These are phyloP conservation scores for Penicillium expansum DNA, from an alignment of 2,329 filamentous ascomycete genomes.

Conservation along the genomic window DNA sequence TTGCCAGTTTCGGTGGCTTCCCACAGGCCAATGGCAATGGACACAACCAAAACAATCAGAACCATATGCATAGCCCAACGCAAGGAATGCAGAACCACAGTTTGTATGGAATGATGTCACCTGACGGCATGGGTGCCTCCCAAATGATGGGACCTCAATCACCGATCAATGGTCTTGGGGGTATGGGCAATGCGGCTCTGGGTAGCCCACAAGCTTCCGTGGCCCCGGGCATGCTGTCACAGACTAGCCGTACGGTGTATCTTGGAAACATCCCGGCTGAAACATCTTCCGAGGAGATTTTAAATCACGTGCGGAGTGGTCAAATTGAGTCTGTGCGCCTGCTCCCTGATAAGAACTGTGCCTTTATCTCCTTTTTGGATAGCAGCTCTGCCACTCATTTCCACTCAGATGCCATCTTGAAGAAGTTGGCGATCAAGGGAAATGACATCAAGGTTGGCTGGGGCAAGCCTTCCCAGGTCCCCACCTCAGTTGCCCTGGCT, in stretches of 20 bases:
- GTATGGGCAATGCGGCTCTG: constrained; percentile 58
- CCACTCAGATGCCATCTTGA: constrained; percentile 98
- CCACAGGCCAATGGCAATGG: constrained; percentile 57
- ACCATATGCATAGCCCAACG: constrained; percentile 69
- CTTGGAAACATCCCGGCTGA: constrained; percentile 98
- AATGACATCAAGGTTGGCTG: constrained; percentile 99
- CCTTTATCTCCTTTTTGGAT: constrained; percentile 98
- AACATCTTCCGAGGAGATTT: constrained; percentile 92
- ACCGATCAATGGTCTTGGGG: constrained; percentile 72
- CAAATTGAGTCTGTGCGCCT: constrained; percentile 99
- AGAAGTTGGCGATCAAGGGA: constrained; percentile 97
- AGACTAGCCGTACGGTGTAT: constrained; percentile 94
- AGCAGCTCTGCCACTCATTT: constrained; percentile 97
- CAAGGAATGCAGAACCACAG: constrained; percentile 69
- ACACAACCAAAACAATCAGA: constrained; percentile 56
- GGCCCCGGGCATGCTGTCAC: constrained; percentile 75
- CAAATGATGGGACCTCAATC: constrained; percentile 85
- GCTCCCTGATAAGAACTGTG: constrained; percentile 98
- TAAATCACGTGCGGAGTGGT: constrained; percentile 92
- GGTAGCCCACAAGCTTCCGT: constrained; percentile 70
- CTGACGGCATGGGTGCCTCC: constrained; percentile 75
- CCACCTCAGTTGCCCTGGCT: constrained; percentile 92
- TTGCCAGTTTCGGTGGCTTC: constrained; percentile 78
- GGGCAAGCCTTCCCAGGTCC: constrained; percentile 98
- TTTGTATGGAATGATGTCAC: constrained; percentile 80